phyloP scores from a whole-genome alignment of 441 rosid species.

The Iberis amara region DNA sequence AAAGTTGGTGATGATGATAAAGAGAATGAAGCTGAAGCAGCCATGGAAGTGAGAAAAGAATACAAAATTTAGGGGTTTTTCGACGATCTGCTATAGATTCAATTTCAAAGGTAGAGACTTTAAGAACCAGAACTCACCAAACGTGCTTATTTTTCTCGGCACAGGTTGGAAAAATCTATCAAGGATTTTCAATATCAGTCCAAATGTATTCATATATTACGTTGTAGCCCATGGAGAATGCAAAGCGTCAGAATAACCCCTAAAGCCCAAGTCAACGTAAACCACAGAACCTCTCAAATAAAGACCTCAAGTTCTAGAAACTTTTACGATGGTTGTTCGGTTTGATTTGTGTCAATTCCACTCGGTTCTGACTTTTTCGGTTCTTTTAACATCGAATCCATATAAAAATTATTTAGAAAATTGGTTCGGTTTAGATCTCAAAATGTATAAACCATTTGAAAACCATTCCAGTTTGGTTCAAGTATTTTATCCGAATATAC shows the following conservation, averaged over 20 bases:
- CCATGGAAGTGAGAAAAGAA: constrained; percentile 34
- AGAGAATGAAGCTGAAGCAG: constrained; percentile 37
- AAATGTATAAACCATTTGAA: too few species aligned
- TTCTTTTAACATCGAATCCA: too few species aligned
- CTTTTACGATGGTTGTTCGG: background rate
- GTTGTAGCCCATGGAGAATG: background rate
- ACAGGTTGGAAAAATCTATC: too few species aligned
- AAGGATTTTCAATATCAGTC: constrained; percentile 22
- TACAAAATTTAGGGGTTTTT: constrained; percentile 15
- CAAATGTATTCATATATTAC: background rate
- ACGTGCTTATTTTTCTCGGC: constrained; percentile 21
- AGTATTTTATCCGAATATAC: too few species aligned
- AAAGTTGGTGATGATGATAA: constrained; percentile 33
- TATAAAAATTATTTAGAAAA: too few species aligned
- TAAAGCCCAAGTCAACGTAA: too few species aligned
- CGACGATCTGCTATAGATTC: too few species aligned
- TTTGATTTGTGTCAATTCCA: too few species aligned
- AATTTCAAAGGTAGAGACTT: constrained; percentile 29
- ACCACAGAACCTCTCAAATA: too few species aligned
- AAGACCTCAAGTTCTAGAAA: constrained; percentile 1
- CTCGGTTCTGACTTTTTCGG: too few species aligned
- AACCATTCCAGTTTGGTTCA: too few species aligned
- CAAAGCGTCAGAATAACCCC: background rate
- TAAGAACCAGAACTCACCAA: constrained; percentile 26
- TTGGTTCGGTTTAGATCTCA: too few species aligned